Base-by-base conservation (phyloP, 108 stramenopile species). In the Cyclostephanos tholiformis region DNA sequence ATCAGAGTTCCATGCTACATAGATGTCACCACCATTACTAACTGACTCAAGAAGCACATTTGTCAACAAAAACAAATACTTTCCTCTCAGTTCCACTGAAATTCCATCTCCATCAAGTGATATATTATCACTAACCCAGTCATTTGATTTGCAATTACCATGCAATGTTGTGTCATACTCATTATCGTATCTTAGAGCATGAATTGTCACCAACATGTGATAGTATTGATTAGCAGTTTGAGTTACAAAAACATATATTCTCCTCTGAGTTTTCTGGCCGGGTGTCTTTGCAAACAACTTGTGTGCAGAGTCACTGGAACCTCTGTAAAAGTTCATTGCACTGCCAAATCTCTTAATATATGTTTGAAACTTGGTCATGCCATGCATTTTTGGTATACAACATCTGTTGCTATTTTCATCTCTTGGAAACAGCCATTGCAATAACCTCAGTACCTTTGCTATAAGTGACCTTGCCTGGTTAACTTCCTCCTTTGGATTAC, bases 401-500 rank as follows among this genome's bases (percentile, higher is more conserved):
- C 20, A 53, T 41, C 12, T 12, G 41, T 41, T 41, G 6, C 52
- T 19, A 20, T 5, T 22, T 20, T 30, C 29, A 32, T 58, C 27
- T 58, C 57, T 58, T 2, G 57, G 57, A 30, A 58, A 58, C 25
- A 29, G 32, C 4, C 1, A 4, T 30, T 58, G 25, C 16, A 58
- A 10, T 30, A 13, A 58, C 32, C 16, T 2, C 29, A 58, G 30
- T 4, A 58, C 29, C 7, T 17, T 29, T 1, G 57, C 25, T 12
- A 58, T 58, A 4, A 17, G 16, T 4, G 27, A 4, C 4, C 57
- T 25, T 17, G 57, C 25, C 10, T 30, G 6, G 1, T 14, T 26
- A 4, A 58, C 57, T 13, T 58, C 27, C 8, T 58, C 57, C 57
- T 58, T 58, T 0, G 57, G 57, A 58, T 58, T 58, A 14, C 29